Base-by-base conservation (phyloP, 805 yeast genomes). In the Sporopachydermia lactativora region DNA sequence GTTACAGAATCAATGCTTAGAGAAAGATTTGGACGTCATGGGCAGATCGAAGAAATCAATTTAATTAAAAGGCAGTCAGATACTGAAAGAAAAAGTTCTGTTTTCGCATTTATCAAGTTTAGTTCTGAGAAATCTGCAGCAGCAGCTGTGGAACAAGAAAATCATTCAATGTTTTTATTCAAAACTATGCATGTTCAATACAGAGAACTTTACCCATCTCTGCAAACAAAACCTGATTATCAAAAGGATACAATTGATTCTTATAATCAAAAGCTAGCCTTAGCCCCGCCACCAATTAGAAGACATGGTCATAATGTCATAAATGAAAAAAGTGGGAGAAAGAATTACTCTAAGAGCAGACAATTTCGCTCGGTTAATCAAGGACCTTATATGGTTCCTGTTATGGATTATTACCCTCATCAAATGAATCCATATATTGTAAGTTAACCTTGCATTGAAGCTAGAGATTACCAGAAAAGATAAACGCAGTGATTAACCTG, bases 181-280 rank as follows among this genome's bases (percentile, higher is more conserved):
- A 77, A 71, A 54, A 79, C 89, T 5, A 80, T 85, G 66, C 92
- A 81, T 56, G 95, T 85, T 38, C 94, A 83, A 57, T 82, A 79
- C 54, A 71, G 82, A 43, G 92, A 81, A 54, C 58, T 75, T 50
- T 64, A 67, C 45, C 65, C 59, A 44, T 54, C 57, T 35, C 39
- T 19, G 19, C 36, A 19, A 15, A 38, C 17, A 37, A 35, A 19
- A 37, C 18, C 19, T 38, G n/a, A n/a, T n/a, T 38, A 11, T 31
- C 5, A 38, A 24, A 42, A 43, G 28, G n/a, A n/a, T n/a, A n/a
- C n/a, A n/a, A n/a, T n/a, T n/a, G 37, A 53, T 47, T 39, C 52
- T 55, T 52, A 59, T 53, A 66, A 70, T 36, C 60, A 58, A 24
- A 24, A n/a, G 41, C 54, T 76, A 44, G 68, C 65, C 36, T 64